A percentile compares a stretch with the other conserved stretches of the same genome.
Conservation (phyloP, 169 alveolate species). For the Eimeria necatrix region DNA sequence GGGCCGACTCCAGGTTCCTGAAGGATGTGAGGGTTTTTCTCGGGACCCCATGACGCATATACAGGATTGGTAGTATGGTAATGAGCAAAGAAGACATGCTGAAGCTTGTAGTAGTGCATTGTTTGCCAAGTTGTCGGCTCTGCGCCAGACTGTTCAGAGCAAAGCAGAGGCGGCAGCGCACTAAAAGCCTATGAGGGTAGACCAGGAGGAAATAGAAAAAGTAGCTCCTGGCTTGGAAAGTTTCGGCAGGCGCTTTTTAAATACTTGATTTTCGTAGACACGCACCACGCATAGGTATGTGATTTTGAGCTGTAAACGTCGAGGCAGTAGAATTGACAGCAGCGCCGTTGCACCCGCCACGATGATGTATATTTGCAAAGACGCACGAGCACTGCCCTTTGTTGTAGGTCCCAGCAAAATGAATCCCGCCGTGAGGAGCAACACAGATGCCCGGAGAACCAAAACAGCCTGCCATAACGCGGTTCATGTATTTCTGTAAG, state of each 20-base stretch:
- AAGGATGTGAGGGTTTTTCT: constrained; percentile 52
- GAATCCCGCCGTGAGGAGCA: constrained; percentile 58
- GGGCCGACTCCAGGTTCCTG: constrained; percentile 54
- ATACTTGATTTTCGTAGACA: background rate
- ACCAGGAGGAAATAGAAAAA: background rate
- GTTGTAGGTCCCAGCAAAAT: constrained; percentile 68
- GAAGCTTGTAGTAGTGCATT: constrained; percentile 74
- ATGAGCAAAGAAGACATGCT: constrained; percentile 77
- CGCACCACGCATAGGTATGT: constrained; percentile 63
- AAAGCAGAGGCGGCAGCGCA: background rate
- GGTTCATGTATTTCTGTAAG: too few species aligned
- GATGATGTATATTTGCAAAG: constrained; percentile 10
- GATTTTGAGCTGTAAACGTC: constrained; percentile 60
- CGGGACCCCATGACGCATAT: constrained; percentile 70
- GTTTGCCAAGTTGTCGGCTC: constrained; percentile 70
- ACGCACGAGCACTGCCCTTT: constrained; percentile 29
- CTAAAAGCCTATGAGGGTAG: background rate
- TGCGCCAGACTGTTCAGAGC: constrained; percentile 30
- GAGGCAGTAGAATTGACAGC: constrained; percentile 41
- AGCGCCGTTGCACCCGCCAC: constrained; percentile 46
- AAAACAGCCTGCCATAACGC: background rate
- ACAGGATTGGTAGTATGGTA: constrained; percentile 78
- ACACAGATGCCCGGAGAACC: constrained; percentile 67
- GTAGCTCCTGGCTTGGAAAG: background rate
- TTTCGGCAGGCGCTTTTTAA: background rate